A percentile compares a stretch with the other conserved stretches of the same genome.
phyloP scores from a whole-genome alignment of 805 yeast genomes.

The Komagataella ulmi region DNA sequence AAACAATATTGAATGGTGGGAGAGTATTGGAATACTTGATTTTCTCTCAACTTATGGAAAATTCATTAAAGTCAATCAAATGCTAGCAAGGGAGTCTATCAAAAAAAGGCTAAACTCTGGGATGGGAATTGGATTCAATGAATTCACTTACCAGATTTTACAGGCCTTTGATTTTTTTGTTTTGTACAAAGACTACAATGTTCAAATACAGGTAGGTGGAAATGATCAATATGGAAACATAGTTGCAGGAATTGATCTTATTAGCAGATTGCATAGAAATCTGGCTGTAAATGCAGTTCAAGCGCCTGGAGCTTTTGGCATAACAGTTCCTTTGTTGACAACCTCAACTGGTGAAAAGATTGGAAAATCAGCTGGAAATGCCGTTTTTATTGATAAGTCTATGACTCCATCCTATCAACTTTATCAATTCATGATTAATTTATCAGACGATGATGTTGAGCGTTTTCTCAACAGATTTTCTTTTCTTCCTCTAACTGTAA shows the following conservation, averaged over 20 bases:
- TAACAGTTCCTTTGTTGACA: constrained; percentile 83
- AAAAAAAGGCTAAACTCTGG: constrained; percentile 57
- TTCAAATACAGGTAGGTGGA: constrained; percentile 82
- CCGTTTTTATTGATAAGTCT: constrained; percentile 69
- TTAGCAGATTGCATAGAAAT: constrained; percentile 34
- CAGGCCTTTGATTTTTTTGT: constrained; percentile 94
- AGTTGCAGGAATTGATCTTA: constrained; percentile 88
- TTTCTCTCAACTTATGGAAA: constrained; percentile 70
- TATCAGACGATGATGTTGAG: constrained; percentile 64
- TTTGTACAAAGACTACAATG: constrained; percentile 42
- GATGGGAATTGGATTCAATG: constrained; percentile 83
- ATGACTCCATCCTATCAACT: constrained; percentile 70
- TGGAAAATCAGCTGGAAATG: constrained; percentile 96
- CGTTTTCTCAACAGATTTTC: constrained; percentile 68
- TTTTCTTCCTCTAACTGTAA: constrained; percentile 49
- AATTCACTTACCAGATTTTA: constrained; percentile 81
- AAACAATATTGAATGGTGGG: constrained; percentile 85
- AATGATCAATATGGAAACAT: constrained; percentile 98
- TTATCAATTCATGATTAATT: constrained; percentile 74
- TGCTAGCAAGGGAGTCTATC: constrained; percentile 84
- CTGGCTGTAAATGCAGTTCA: constrained; percentile 7
- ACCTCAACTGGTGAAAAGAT: constrained; percentile 86
- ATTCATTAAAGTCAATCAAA: constrained; percentile 67
- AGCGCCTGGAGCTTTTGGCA: constrained; percentile 36
- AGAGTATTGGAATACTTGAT: constrained; percentile 56